Evolutionary conservation across 2,329 filamentous ascomycete genomes (phyloP).

Genomic region (Epichloe brachyelytri): DNA sequence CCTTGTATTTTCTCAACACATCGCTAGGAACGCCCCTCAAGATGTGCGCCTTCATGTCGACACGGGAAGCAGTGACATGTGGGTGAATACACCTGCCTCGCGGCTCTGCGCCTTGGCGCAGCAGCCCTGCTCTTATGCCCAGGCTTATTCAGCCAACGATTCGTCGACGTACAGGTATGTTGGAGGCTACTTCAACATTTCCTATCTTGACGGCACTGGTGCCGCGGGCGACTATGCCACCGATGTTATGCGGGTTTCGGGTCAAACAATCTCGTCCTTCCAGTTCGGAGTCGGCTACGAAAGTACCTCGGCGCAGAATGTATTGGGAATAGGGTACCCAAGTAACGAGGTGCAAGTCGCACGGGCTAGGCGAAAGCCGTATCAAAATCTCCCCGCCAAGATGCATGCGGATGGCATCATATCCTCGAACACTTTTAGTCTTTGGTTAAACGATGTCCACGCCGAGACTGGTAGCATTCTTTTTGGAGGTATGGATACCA

Average conservation of each 20-base stretch:
- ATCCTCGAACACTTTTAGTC: constrained; percentile 54
- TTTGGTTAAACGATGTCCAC: constrained; percentile 64
- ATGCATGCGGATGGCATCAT: constrained; percentile 50
- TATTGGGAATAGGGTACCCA: constrained; percentile 75
- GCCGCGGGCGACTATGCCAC: constrained; percentile 69
- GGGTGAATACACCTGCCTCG: constrained; percentile 56
- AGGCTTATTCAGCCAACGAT: constrained; percentile 54
- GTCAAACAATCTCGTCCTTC: constrained; percentile 37
- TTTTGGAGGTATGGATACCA: constrained; percentile 62
- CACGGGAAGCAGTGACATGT: constrained; percentile 57
- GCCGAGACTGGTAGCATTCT: constrained; percentile 53
- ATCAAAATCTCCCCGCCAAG: constrained; percentile 56
- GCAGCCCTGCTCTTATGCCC: constrained; percentile 44
- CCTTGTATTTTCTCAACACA: constrained; percentile 51
- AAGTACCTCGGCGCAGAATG: constrained; percentile 51
- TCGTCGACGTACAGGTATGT: constrained; percentile 69
- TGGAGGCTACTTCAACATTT: constrained; percentile 70
- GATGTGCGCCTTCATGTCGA: constrained; percentile 47
- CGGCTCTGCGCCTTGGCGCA: constrained; percentile 37
- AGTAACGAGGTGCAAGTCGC: constrained; percentile 65
- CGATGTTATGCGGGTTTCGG: constrained; percentile 54
- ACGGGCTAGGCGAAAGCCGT: constrained; percentile 38
- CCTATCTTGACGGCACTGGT: constrained; percentile 70
- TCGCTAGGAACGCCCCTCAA: constrained; percentile 51
- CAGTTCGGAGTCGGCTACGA: constrained; percentile 65